These are phyloP conservation scores for Agarophyton chilense DNA, from an alignment of 23 red algal species.

Conservation along the genomic window DNA sequence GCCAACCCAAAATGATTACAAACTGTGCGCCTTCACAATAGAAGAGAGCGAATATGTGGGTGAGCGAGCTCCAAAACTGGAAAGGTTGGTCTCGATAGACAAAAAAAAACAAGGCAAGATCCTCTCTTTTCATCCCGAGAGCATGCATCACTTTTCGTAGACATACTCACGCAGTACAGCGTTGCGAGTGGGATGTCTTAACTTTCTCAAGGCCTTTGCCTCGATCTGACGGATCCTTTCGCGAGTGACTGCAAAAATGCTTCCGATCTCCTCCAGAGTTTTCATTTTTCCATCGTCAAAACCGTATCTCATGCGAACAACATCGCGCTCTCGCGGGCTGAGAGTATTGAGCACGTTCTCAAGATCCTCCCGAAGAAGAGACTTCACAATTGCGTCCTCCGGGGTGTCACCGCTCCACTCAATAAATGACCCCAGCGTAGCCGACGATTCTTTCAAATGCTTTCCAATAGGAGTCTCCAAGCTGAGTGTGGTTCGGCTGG, in stretches of 20 bases:
- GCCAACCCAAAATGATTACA: constrained; percentile 16
- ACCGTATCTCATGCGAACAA: constrained; percentile 93
- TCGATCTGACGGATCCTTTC: constrained; percentile 97
- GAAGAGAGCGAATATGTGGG: background rate
- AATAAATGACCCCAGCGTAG: constrained; percentile 85
- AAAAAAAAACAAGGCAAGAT: background rate
- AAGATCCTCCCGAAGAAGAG: constrained; percentile 83
- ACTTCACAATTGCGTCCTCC: constrained; percentile 69
- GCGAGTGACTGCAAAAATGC: constrained; percentile 79
- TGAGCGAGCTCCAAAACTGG: constrained; percentile 2
- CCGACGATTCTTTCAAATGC: constrained; percentile 9
- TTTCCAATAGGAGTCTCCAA: constrained; percentile 72
- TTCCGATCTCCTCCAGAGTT: constrained; percentile 88
- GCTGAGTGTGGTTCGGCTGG: constrained; percentile 60
- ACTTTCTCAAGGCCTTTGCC: constrained; percentile 90
- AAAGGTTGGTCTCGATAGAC: background rate
- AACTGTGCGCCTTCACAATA: background rate
- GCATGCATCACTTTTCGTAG: constrained; percentile 26
- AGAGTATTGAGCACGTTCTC: constrained; percentile 87
- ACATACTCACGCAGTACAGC: constrained; percentile 90
- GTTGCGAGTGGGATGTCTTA: constrained; percentile 88
- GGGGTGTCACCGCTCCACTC: constrained; percentile 66
- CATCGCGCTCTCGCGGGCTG: constrained; percentile 79
- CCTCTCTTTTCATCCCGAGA: background rate
- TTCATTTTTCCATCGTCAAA: constrained; percentile 89